Evolutionary conservation across 768 basidiomycete species (phyloP).

Genomic region (Galerina marginata): DNA sequence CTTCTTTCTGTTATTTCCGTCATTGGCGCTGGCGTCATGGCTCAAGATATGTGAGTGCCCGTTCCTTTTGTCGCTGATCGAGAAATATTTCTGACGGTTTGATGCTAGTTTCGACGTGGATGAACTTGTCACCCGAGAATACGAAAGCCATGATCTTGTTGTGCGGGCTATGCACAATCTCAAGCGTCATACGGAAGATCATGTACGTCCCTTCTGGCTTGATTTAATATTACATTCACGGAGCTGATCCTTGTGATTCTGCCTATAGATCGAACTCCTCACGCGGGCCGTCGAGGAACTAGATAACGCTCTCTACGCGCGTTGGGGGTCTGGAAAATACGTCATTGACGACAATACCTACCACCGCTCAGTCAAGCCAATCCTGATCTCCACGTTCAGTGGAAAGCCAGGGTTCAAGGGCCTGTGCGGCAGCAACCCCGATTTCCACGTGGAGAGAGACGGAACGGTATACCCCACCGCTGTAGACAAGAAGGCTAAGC

Average conservation of each 20-base stretch:
- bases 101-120: too few relatives aligned
- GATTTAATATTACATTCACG: too few relatives aligned
- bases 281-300: neutral
- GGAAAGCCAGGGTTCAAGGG: neutral
- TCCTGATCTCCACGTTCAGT: neutral
- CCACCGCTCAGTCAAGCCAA: constrained; percentile 9
- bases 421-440: constrained; percentile 9
- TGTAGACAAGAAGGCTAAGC: neutral
- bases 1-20: too few relatives aligned
- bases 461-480: constrained; percentile 6
- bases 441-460: constrained; percentile 5
- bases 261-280: neutral
- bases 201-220: too few relatives aligned
- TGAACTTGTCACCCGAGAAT: too few relatives aligned
- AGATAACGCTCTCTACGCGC: neutral
- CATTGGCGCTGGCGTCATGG: too few relatives aligned
- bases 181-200: too few relatives aligned
- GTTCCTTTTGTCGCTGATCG: too few relatives aligned
- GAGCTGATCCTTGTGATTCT: neutral
- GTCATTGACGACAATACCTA: constrained; percentile 10
- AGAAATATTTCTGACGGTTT: too few relatives aligned
- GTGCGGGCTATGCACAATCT: too few relatives aligned
- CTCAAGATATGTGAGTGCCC: too few relatives aligned
- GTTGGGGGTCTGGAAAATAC: constrained; percentile 9
- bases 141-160: too few relatives aligned